Conservation (phyloP, 352 stramenopile genomes). For the Phytophthora ohioensis region DNA sequence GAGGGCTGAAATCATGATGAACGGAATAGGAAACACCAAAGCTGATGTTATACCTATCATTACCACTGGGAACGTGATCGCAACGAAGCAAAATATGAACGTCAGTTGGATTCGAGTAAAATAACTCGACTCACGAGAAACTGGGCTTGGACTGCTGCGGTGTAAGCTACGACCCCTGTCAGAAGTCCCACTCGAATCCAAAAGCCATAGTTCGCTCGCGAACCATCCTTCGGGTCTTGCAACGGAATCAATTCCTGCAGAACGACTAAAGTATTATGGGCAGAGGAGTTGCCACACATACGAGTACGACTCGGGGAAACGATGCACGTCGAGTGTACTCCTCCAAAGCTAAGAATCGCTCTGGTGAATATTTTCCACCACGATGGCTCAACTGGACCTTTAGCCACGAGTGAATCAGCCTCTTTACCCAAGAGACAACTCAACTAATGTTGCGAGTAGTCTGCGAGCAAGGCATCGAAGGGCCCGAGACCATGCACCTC, state of each 20-base stretch:
- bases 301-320: background rate
- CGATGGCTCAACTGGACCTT: conserved; percentile 1
- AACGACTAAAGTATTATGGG: conserved; percentile 3
- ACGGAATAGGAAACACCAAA: conserved; percentile 22
- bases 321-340: background rate
- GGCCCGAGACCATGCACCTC: background rate
- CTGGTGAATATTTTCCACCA: background rate
- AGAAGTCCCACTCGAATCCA: conserved; percentile 15
- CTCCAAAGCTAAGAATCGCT: background rate
- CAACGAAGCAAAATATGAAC: background rate
- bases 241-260: conserved; percentile 18
- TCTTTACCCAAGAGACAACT: background rate
- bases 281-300: background rate
- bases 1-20: conserved; percentile 6
- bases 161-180: background rate
- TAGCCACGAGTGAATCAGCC: background rate
- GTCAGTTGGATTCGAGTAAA: background rate
- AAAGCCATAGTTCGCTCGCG: conserved; percentile 12
- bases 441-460: background rate
- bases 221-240: conserved; percentile 2
- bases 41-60: background rate
- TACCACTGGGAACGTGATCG: background rate
- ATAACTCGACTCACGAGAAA: conserved; percentile 1
- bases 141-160: background rate
- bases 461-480: background rate